Percentiles rank a stretch among this genome's conserved stretches.
Conservation (phyloP, 2,329 filamentous ascomycete species). For the Kalaharituber pfeilii region DNA sequence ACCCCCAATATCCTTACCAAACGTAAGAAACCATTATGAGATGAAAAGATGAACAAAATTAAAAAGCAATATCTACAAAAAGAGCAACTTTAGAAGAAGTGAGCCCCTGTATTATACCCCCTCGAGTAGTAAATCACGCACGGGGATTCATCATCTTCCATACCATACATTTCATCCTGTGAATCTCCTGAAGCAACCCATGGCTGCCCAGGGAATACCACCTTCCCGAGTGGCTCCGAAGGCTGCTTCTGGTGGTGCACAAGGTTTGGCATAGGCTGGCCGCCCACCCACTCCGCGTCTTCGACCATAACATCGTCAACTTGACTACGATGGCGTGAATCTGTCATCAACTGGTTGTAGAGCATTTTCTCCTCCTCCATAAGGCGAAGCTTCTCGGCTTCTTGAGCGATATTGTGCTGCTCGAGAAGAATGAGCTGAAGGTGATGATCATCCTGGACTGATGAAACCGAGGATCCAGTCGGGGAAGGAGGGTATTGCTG, state of each 20-base stretch:
- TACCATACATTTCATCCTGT: background rate
- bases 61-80: background rate
- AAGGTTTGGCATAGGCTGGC: background rate
- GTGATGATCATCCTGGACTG: background rate
- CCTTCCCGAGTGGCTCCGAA: background rate
- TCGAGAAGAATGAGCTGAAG: background rate
- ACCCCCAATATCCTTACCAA: too few species aligned
- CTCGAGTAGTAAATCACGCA: conserved; percentile 1
- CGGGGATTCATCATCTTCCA: background rate
- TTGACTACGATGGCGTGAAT: background rate
- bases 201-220: background rate
- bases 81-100: background rate
- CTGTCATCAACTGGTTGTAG: background rate
- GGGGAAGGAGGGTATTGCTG: background rate
- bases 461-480: background rate
- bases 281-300: background rate
- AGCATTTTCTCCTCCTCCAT: background rate
- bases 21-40: too few species aligned
- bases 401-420: background rate
- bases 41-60: background rate
- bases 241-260: background rate
- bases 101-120: background rate
- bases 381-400: background rate
- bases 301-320: background rate
- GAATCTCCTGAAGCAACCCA: background rate